These are phyloP conservation scores for Schrenkiella parvula DNA, from an alignment of 345 rosid species.

Conservation along the genomic window DNA sequence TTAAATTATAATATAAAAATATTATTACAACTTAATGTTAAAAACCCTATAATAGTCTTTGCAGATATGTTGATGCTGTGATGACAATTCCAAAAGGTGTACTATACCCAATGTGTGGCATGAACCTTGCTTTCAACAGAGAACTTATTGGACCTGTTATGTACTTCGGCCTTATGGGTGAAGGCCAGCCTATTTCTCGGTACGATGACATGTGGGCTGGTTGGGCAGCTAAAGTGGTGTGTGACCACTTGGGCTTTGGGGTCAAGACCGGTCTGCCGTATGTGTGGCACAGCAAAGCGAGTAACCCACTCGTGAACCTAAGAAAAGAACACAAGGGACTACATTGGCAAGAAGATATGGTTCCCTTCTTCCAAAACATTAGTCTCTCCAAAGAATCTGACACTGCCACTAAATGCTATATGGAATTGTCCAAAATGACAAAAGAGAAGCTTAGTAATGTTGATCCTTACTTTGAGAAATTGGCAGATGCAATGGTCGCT, in stretches of 20 bases:
- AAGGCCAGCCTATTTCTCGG: constrained; percentile 85
- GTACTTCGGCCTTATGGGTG: constrained; percentile 92
- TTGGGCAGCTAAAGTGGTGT: constrained; percentile 81
- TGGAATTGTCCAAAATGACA: constrained; percentile 63
- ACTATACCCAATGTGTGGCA: constrained; percentile 90
- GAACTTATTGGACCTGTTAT: constrained; percentile 82
- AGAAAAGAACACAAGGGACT: constrained; percentile 80
- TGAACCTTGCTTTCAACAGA: constrained; percentile 79
- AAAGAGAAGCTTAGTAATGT: constrained; percentile 66
- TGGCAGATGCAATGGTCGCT: constrained; percentile 75
- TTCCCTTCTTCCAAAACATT: constrained; percentile 69
- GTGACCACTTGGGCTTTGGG: constrained; percentile 81
- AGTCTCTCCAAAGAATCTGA: constrained; percentile 64
- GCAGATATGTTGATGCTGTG: constrained; percentile 75
- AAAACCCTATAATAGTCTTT: constrained; percentile 8
- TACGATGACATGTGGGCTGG: constrained; percentile 98
- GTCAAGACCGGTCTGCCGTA: constrained; percentile 79
- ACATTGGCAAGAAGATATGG: constrained; percentile 89
- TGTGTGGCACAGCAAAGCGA: constrained; percentile 84
- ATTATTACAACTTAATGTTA: not conserved
- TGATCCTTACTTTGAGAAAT: constrained; percentile 78
- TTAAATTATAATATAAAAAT: not conserved
- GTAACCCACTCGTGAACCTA: constrained; percentile 83
- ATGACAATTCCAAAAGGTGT: constrained; percentile 85
- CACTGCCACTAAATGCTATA: constrained; percentile 68